A percentile compares a stretch with the other conserved stretches of the same genome.
Evolutionary conservation across 2,329 filamentous ascomycete species (phyloP).

Genomic region (Clonostachys rosea): DNA sequence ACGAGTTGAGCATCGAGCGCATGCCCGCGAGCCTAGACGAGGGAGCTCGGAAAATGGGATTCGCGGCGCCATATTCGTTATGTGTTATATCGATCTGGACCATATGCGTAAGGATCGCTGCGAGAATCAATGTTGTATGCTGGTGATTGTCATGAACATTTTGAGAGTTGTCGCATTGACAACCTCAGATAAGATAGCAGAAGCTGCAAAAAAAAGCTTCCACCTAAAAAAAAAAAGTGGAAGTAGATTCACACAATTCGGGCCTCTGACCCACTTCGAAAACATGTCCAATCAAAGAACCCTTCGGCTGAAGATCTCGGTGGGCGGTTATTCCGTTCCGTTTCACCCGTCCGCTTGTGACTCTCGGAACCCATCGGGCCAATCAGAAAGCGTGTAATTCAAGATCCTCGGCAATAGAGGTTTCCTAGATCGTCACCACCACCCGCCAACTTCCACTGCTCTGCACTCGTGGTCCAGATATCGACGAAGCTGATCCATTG

Average conservation of each 20-base stretch:
- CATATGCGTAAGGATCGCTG: conserved; percentile 1
- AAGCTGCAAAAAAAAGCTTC: too few species aligned
- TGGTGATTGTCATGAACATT: not conserved
- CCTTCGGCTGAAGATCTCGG: too few species aligned
- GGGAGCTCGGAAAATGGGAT: not conserved
- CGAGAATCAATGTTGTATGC: conserved; percentile 5
- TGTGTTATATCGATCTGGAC: not conserved
- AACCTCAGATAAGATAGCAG: not conserved
- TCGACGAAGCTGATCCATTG: too few species aligned
- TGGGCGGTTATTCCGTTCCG: too few species aligned
- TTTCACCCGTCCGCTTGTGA: too few species aligned
- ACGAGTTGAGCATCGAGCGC: conserved; percentile 12
- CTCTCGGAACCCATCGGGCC: conserved; percentile 20
- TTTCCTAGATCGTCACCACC: not conserved
- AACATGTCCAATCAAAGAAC: too few species aligned
- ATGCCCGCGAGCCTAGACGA: not conserved
- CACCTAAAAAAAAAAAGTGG: too few species aligned
- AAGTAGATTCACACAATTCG: too few species aligned
- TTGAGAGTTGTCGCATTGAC: not conserved
- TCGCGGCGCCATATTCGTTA: conserved; percentile 14
- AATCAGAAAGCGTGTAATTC: conserved; percentile 40
- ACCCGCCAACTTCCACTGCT: conserved; percentile 1
- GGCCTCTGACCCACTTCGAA: too few species aligned
- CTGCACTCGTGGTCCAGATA: not conserved
- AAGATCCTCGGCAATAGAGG: conserved; percentile 44